Percentiles rank a stretch among this genome's conserved stretches.
Conservation (phyloP, 495 filamentous ascomycete genomes). For the Penicillium argentinense region DNA sequence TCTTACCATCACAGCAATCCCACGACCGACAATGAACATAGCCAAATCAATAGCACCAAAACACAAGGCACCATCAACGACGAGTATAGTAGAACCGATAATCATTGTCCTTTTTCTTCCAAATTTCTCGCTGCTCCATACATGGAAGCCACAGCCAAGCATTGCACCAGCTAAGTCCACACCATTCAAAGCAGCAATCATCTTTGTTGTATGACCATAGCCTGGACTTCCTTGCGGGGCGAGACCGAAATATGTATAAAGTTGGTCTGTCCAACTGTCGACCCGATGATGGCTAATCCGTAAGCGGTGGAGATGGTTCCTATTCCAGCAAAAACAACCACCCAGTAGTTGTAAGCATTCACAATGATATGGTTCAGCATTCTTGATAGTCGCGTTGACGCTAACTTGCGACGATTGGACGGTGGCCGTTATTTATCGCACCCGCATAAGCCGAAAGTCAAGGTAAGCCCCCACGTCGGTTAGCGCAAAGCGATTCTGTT, state of each 20-base stretch:
- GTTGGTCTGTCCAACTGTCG: constrained; percentile 45
- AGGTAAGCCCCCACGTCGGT: no score
- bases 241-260: constrained; percentile 41
- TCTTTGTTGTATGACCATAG: constrained; percentile 39
- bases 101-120: constrained; percentile 34
- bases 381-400: no score
- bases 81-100: constrained; percentile 30
- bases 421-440: no score
- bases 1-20: constrained; percentile 37
- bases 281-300: constrained; percentile 44
- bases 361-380: constrained; percentile 13
- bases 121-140: constrained; percentile 29
- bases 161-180: constrained; percentile 36
- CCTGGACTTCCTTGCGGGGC: constrained; percentile 27
- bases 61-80: constrained; percentile 34
- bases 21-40: constrained; percentile 42
- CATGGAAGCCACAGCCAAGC: constrained; percentile 27
- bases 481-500: no score
- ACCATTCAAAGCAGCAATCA: constrained; percentile 44
- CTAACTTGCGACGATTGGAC: no score
- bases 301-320: constrained; percentile 35
- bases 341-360: constrained; percentile 21
- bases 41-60: constrained; percentile 35
- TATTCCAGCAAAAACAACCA: constrained; percentile 23
- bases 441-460: no score